Base-by-base conservation (phyloP, 257 asterid species). In the Solanum microdontum region DNA sequence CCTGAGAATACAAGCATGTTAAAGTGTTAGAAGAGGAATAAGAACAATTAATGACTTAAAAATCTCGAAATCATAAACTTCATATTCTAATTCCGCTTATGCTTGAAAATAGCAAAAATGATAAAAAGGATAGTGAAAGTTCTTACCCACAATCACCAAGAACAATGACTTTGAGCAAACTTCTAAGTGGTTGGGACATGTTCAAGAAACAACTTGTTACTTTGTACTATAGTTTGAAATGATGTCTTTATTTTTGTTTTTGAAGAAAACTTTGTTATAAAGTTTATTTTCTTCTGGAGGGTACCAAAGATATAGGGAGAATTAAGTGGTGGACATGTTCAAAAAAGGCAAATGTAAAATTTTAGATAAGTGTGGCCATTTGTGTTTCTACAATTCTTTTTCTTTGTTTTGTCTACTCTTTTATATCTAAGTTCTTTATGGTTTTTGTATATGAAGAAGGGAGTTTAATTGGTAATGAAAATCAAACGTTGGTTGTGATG, bases 71-170 rank as follows among this genome's bases (percentile, higher is more conserved):
- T 4, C 43, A 32, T 32, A 72, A 32, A 32, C 43, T 72, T 32
- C 7, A 32, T 72, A 32, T 4, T 32, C 0, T 72, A 26, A 3
- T 36, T 72, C 40, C 2, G 14, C 11, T 17, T 30, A 33, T 8
- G 24, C 58, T 19, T 68, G 12, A 28, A 36, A 30, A 72, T 26
- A 37, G 2, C 34, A 23, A 21, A 66, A 36, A 32, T 8, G 13
- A 80, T 7, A 13, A 79, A 36, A 80, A 62, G 84, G 43, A 55
- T 28, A 28, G 32, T 48, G 32, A 84, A n/a, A 43, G 69, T 80
- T n/a, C 92, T 69, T 85, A 96, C 98, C 98, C 98, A 85, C 98
- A 94, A 87, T 96, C 98, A 45, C 98, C 98, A 12, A 94, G 95
- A 87, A 94, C 94, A 84, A 96, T 96, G 92, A 96, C 90, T 92